Conservation (phyloP, 2,329 filamentous ascomycete species). For the Hypoxylon sp. region DNA sequence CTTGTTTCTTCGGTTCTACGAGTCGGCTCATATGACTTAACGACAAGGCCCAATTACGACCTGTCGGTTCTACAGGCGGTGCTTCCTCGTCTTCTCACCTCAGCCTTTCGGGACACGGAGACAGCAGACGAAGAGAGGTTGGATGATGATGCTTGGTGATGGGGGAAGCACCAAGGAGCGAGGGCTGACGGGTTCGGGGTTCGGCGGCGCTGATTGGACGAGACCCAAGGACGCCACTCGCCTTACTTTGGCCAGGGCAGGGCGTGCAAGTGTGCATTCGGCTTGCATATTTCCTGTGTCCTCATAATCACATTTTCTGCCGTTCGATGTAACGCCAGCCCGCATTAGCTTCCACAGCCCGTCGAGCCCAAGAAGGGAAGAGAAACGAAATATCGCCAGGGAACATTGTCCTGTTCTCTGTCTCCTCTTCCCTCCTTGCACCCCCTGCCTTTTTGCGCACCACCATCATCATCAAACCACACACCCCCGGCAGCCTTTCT, state of each 20-base stretch:
- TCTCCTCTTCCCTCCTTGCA: not conserved
- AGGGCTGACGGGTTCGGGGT: conserved; percentile 26
- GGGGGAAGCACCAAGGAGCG: conserved; percentile 14
- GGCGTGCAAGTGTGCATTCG: conserved; percentile 35
- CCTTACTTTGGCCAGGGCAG: conserved; percentile 45
- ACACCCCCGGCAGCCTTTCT: not conserved
- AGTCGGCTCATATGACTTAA: conserved; percentile 4
- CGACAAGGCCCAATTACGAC: not conserved
- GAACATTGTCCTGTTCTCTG: not conserved
- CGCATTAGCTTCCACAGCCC: conserved; percentile 30
- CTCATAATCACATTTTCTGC: conserved; percentile 34
- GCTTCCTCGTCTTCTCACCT: conserved; percentile 3
- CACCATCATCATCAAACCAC: too few relatives aligned
- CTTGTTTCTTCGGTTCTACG: not conserved
- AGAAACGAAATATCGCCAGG: too few relatives aligned
- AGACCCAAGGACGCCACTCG: conserved; percentile 41
- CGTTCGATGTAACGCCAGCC: conserved; percentile 35
- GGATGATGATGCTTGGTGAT: conserved; percentile 11
- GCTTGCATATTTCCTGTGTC: conserved; percentile 28
- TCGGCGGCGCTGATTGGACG: conserved; percentile 37
- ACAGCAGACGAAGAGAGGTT: conserved; percentile 2
- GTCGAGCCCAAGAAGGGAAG: conserved; percentile 17
- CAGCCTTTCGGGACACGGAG: conserved; percentile 3
- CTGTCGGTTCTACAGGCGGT: not conserved
- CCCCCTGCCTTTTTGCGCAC: not conserved